Evolutionary conservation across 2,329 filamentous ascomycete species (phyloP), one percentile per base, ranked within the genome.

Genomic region (Uncinocarpus reesii): DNA sequence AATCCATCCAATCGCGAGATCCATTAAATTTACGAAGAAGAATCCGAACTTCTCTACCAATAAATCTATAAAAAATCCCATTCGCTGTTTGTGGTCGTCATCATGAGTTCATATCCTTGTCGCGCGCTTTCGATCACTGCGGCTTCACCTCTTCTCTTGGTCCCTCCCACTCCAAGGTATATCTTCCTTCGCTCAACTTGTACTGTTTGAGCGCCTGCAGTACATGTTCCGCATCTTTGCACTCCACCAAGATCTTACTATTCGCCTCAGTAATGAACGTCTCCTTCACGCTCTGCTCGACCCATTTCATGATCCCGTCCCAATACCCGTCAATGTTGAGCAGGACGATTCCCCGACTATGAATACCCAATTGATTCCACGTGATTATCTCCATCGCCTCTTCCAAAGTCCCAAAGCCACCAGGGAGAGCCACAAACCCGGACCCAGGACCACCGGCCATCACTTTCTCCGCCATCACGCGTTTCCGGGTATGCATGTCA

Each of bases 301-400:
- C 79, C 90, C 89, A 95, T 43, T 76, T 68, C 50, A 95, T 66
- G 53, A 98, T 71, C 0, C 88, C 88, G 65, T 93, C 84, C 78
- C 89, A 98, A 68, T 94, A 96, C 0, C 88, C 87, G 47, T 89
- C 81, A 21, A 95, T 76, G 65, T 96, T 96, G 57, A 86, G 79
- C 42, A 95, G 71, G 47, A 90, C 81, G 38, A 96, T 81, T 2
- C 84, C 85, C 42, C 77, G 74, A 57, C 75, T 75, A 68, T 96
- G 92, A 56, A 98, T 96, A 1, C 92, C 90, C 42, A 98, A 70
- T 71, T 96, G 92, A 66, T 95, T 96, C 89, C 92, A 98, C 2
- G 70, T 72, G 24, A 95, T 88, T 62, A 98, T 76, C 74, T 98
- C 92, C 74, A 95, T 89, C 51, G 96, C 74, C 73, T 98, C 92